A percentile compares a stretch with the other conserved stretches of the same genome.
Conservation (phyloP, 2,329 filamentous ascomycete species). For the Fusarium sp. region DNA sequence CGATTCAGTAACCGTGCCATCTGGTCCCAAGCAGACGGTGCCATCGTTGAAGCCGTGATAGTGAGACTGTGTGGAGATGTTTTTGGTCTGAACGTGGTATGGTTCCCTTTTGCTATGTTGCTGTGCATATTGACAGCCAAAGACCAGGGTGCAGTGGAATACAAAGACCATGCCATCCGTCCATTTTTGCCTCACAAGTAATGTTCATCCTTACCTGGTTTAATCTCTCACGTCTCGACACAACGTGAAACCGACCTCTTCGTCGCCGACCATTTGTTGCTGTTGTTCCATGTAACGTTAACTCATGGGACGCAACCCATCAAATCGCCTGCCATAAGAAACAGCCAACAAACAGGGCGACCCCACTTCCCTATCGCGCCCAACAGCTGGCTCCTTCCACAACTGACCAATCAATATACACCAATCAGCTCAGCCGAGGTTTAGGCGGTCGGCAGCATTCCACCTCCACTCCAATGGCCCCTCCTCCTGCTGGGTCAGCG, state of each 20-base stretch:
- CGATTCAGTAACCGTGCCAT: slow-evolving; percentile 21
- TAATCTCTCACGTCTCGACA: slow-evolving; percentile 18
- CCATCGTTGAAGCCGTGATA: slow-evolving; percentile 25
- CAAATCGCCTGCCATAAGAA: slow-evolving; percentile 26
- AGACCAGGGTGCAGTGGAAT: slow-evolving; percentile 25
- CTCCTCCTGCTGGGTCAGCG: slow-evolving; percentile 38
- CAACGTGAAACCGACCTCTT: slow-evolving; percentile 30
- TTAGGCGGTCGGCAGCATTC: slow-evolving; percentile 34
- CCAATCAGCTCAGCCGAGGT: slow-evolving; percentile 29
- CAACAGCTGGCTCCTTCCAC: background rate
- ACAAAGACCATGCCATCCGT: slow-evolving; percentile 34
- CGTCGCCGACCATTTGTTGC: slow-evolving; percentile 9
- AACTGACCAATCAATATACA: slow-evolving; percentile 32
- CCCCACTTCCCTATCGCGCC: slow-evolving; percentile 17
- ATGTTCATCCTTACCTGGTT: slow-evolving; percentile 36
- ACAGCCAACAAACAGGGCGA: slow-evolving; percentile 4
- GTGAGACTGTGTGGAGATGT: slow-evolving; percentile 28
- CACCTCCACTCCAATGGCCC: slow-evolving; percentile 38
- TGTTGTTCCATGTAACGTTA: slow-evolving; percentile 43
- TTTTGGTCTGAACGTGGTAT: slow-evolving; percentile 9
- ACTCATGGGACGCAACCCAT: slow-evolving; percentile 29
- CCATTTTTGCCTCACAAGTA: slow-evolving; percentile 21
- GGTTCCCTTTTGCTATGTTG: slow-evolving; percentile 27
- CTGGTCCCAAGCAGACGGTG: slow-evolving; percentile 22
- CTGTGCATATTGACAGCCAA: slow-evolving; percentile 20